A percentile compares a stretch with the other conserved stretches of the same genome.
These are phyloP conservation scores for Trapa incisa DNA, from an alignment of 345 rosid genomes.

Conservation along the genomic window DNA sequence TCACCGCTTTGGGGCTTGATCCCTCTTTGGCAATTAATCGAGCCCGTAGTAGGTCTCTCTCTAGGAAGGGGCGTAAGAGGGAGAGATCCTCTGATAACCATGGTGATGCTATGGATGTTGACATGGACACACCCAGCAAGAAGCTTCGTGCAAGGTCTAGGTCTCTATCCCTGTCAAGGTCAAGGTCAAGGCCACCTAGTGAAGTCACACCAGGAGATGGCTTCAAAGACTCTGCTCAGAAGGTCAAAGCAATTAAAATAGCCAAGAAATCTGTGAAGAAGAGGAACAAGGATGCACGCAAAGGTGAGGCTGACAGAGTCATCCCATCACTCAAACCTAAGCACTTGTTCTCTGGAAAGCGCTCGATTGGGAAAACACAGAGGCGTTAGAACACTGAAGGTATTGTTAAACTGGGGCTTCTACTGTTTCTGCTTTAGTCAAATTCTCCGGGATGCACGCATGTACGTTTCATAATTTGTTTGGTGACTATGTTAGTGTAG, in stretches of 20 bases:
- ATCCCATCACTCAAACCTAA: slow-evolving; percentile 55
- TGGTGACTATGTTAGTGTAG: no score
- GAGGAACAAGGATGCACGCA: slow-evolving; percentile 77
- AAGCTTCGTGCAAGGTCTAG: no score
- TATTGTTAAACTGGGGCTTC: neutral
- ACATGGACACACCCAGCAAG: no score
- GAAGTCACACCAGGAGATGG: slow-evolving; percentile 90
- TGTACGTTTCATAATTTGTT: no score
- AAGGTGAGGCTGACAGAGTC: slow-evolving; percentile 75
- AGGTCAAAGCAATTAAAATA: slow-evolving; percentile 35
- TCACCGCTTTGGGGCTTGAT: slow-evolving; percentile 53
- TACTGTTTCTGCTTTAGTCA: no score
- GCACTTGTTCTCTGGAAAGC: slow-evolving; percentile 62
- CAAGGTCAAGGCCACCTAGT: slow-evolving; percentile 32
- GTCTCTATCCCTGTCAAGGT: no score
- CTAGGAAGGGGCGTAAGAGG: slow-evolving; percentile 50
- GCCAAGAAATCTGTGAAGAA: slow-evolving; percentile 41
- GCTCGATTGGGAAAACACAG: slow-evolving; percentile 60
- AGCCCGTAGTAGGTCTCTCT: slow-evolving; percentile 48
- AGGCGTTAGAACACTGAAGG: slow-evolving; percentile 7
- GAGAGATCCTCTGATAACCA: slow-evolving; percentile 43
- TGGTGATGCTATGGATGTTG: slow-evolving; percentile 19
- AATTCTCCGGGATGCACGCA: no score
- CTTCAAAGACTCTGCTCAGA: slow-evolving; percentile 65
- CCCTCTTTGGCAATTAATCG: slow-evolving; percentile 55